phyloP scores from a whole-genome alignment of 2,329 filamentous ascomycete genomes.

The Ophiostoma fasciatum region DNA sequence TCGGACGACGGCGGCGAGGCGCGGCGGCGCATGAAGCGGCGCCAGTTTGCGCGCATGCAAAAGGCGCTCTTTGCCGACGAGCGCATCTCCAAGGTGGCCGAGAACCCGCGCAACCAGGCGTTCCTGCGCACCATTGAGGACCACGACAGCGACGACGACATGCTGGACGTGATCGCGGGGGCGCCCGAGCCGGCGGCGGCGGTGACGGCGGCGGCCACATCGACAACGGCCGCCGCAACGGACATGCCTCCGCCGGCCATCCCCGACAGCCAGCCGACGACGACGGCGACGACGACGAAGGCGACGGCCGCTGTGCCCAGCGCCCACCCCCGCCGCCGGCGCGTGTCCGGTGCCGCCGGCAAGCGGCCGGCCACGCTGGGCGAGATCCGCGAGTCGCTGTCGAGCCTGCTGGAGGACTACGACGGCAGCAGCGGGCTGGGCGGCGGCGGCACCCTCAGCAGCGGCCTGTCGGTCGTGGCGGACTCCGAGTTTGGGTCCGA shows the following conservation, averaged over 20 bases:
- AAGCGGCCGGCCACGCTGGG: constrained; percentile 60
- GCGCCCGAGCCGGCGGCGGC: constrained; percentile 20
- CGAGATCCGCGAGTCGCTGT: constrained; percentile 73
- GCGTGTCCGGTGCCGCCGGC: constrained; percentile 32
- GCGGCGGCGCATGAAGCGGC: constrained; percentile 63
- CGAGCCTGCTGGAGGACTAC: constrained; percentile 64
- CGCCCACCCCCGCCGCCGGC: constrained; percentile 28
- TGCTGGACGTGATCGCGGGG: constrained; percentile 24
- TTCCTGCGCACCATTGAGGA: constrained; percentile 88
- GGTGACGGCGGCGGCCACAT: too few relatives aligned
- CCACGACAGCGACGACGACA: constrained; percentile 57
- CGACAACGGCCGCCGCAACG: background rate
- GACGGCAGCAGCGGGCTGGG: constrained; percentile 25
- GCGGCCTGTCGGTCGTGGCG: constrained; percentile 29
- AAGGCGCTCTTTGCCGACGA: constrained; percentile 79
- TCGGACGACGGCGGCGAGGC: constrained; percentile 78
- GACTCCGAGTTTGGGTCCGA: constrained; percentile 27
- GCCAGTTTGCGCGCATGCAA: constrained; percentile 83
- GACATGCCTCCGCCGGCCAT: constrained; percentile 1
- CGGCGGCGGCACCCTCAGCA: constrained; percentile 26
- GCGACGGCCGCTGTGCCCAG: constrained; percentile 18
- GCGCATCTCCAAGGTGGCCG: constrained; percentile 76
- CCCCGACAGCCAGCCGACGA: constrained; percentile 10
- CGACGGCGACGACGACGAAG: background rate
- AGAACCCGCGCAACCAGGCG: constrained; percentile 76